Evolutionary conservation across 805 yeast genomes (phyloP), one percentile per base, ranked within the genome.

Genomic region (Tetrapisispora iriomotensis): DNA sequence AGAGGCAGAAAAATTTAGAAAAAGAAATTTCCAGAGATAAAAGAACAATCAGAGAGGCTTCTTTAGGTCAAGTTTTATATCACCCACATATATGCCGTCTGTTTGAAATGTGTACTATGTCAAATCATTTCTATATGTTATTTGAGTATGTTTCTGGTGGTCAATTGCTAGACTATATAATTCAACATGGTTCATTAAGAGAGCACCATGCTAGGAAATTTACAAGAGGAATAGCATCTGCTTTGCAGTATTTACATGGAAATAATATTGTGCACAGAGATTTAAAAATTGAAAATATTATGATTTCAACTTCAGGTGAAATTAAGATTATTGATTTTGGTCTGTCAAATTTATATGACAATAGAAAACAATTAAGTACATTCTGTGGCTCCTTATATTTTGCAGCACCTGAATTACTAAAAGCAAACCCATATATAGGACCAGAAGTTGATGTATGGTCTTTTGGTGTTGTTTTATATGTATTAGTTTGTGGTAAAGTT

Each of bases 401-500:
- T 72, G 99, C 98, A 1, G 98, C 99, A 0, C 99, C 99, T 0
- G 99, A 92, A 61, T 70, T 92, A 49, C 68, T 92, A 39, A 82
- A 84, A 43, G 98, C 97, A 1, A 78, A 77, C 48, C 96, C 96
- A 1, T 92, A 92, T 54, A 69, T 74, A 27, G 99, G 98, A 0
- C 98, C 98, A 1, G 98, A 92, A 60, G 96, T 92, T 35, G 98
- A 92, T 60, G 80, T 92, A 15, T 92, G 98, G 98, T 85, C 96
- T 2, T 90, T 88, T 68, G 98, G 98, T 47, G 95, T 92, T 24
- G 97, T 92, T 0, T 65, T 92, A 37, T 92, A 86, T 56, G 99
- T 92, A 7, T 68, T 92, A 44, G 96, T 92, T 2, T 88, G 96
- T 60, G 99, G 99, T 40, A 88, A 86, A 59, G 97, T 92, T 12